Evolutionary conservation across 768 basidiomycete genomes (phyloP), one percentile per base, ranked within the genome.

Genomic region (Pisolithus tinctorius): DNA sequence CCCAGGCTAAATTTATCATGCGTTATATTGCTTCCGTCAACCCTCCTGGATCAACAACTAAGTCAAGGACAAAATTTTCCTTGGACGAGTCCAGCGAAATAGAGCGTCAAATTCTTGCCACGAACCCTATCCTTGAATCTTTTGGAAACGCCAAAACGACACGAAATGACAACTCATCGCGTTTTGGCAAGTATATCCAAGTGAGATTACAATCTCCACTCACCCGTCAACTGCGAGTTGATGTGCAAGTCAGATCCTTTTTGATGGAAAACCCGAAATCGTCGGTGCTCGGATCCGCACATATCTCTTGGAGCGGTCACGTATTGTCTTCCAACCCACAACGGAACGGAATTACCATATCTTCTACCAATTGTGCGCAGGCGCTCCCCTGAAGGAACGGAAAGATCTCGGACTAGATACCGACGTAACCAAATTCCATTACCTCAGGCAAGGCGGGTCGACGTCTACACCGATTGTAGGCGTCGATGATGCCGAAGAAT

Each of bases 71-170:
- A 8, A 88, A 91, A 60, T 72, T 80, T 47, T 83, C 86, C 10
- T 68, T 88, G 45, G 93, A 88, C 62, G 92, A 87, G 57, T 88
- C 88, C 3, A 93, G 86, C 65, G 96, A 97, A 69, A 93, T 94
- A 57, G 96, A 99, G 67, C 83, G 86, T 45, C 96, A 98, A 69
- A 99, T 99, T 53, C 74, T 99, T 49, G 96, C 96, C 27, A 97
- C 95, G n/a, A 99, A 99, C 68, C 96, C 96, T 23, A 98, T 96
- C 61, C 84, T 99, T 56, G 96, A 99, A 70, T 90, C 96, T 0
- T 98, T 99, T 60, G 96, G 96, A 58, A 99, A 99, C 69, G 96
- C 96, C 23, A 99, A 99, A 73, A 99, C 96, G 30, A 97, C 96
- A 14, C 81, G 96, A 53, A 99, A 99, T 65, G 96, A 99, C 70